Evolutionary conservation across 2,329 filamentous ascomycete genomes (phyloP).

Genomic region (Beauveria sp.): DNA sequence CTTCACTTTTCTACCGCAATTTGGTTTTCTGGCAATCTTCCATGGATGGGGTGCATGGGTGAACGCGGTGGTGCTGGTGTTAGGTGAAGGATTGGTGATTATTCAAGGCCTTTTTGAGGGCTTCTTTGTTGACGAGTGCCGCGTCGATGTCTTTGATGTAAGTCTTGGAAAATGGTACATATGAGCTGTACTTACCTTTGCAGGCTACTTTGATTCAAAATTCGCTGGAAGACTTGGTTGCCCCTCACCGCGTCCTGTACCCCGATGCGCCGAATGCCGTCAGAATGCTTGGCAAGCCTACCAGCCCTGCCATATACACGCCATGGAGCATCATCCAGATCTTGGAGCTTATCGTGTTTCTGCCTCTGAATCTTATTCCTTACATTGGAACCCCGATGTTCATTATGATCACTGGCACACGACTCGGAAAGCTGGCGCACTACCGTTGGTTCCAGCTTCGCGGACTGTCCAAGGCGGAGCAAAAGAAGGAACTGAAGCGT

Average conservation of each 20-base stretch:
- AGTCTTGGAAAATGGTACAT: conserved; percentile 23
- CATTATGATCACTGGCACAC: conserved; percentile 77
- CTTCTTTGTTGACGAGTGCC: conserved; percentile 71
- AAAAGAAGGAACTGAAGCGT: conserved; percentile 59
- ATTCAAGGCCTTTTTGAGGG: conserved; percentile 65
- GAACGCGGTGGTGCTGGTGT: conserved; percentile 76
- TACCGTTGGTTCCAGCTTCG: conserved; percentile 83
- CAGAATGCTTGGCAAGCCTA: conserved; percentile 76
- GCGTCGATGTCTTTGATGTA: conserved; percentile 79
- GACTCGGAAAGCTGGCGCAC: conserved; percentile 81
- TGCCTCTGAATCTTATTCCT: conserved; percentile 83
- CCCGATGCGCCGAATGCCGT: conserved; percentile 64
- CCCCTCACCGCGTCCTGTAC: conserved; percentile 57
- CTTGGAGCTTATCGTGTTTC: conserved; percentile 67
- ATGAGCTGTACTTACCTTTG: background rate
- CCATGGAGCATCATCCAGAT: conserved; percentile 92
- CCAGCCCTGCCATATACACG: conserved; percentile 66
- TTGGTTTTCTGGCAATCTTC: conserved; percentile 81
- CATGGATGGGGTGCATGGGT: conserved; percentile 84
- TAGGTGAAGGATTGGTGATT: conserved; percentile 73
- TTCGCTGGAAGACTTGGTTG: conserved; percentile 61
- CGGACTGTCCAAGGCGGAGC: conserved; percentile 65
- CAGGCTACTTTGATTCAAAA: conserved; percentile 67
- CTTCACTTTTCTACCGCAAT: conserved; percentile 82
- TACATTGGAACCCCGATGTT: conserved; percentile 78